These are phyloP conservation scores for Blastomyces gilchristii DNA, from an alignment of 2,329 filamentous ascomycete genomes.

Conservation along the genomic window DNA sequence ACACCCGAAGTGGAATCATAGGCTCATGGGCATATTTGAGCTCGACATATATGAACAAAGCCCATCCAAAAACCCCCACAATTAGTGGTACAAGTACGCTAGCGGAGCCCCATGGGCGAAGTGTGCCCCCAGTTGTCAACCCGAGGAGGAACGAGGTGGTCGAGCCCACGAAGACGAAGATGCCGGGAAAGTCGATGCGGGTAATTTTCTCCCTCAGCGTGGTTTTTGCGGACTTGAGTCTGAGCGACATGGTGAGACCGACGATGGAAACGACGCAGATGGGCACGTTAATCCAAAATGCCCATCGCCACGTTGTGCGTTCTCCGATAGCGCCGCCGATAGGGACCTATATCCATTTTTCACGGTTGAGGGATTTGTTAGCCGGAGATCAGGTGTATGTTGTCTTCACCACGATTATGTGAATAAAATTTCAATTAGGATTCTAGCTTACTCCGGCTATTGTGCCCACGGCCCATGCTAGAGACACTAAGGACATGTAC, in stretches of 20 bases:
- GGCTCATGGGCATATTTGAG: neutral
- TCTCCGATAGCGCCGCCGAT: slow-evolving; percentile 28
- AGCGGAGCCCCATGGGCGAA: slow-evolving; percentile 25
- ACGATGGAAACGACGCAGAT: slow-evolving; percentile 41
- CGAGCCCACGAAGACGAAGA: slow-evolving; percentile 21
- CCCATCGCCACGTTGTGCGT: slow-evolving; percentile 43
- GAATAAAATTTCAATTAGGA: neutral
- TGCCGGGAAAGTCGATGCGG: slow-evolving; percentile 25
- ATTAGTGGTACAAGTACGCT: slow-evolving; percentile 23
- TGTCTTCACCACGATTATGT: slow-evolving; percentile 13
- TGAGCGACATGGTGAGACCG: slow-evolving; percentile 35
- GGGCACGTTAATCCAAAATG: slow-evolving; percentile 48
- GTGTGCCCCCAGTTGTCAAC: slow-evolving; percentile 24
- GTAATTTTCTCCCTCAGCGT: slow-evolving; percentile 40
- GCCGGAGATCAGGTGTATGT: neutral
- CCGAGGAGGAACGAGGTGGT: slow-evolving; percentile 24
- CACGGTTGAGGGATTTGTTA: neutral
- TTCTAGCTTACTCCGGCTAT: slow-evolving; percentile 6
- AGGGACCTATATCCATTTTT: slow-evolving; percentile 2
- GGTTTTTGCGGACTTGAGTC: slow-evolving; percentile 35
- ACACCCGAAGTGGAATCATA: slow-evolving; percentile 6
- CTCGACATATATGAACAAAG: slow-evolving; percentile 16
- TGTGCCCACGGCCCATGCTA: slow-evolving; percentile 41
- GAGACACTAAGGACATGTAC: slow-evolving; percentile 34
- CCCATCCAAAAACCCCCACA: slow-evolving; percentile 20